Conservation (phyloP, 1,139 yeast species). For the Pichia inconspicua region DNA sequence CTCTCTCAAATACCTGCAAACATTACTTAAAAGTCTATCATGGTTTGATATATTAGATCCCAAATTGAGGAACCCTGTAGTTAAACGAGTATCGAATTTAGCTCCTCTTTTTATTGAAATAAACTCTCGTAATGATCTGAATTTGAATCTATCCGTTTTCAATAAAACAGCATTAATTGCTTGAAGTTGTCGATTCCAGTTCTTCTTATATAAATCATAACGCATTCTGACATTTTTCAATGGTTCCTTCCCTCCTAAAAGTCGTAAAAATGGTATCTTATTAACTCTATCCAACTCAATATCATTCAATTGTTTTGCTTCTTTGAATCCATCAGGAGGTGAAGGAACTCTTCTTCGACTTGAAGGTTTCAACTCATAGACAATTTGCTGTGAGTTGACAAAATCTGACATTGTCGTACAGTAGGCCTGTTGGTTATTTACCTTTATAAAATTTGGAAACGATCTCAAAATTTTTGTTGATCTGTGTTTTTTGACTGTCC, state of each 20-base stretch:
- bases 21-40: constrained; percentile 38
- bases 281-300: constrained; percentile 7
- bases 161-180: constrained; percentile 35
- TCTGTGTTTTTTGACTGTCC: too few species aligned
- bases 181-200: constrained; percentile 34
- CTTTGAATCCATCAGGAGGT: constrained; percentile 11
- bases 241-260: constrained; percentile 38
- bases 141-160: constrained; percentile 34
- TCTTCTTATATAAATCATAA: constrained; percentile 32
- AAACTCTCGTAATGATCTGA: constrained; percentile 30
- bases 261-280: constrained; percentile 31
- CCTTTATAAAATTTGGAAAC: too few species aligned
- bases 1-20: constrained; percentile 27
- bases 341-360: background rate
- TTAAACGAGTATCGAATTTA: constrained; percentile 26
- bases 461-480: too few species aligned
- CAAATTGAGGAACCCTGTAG: constrained; percentile 41
- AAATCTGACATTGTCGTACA: constrained; percentile 10
- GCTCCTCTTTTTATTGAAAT: constrained; percentile 17
- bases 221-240: constrained; percentile 31
- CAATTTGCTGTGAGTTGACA: constrained; percentile 26
- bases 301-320: constrained; percentile 16
- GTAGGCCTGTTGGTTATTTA: background rate
- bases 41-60: constrained; percentile 56
- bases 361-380: constrained; percentile 20